Conservation (phyloP, 2,329 filamentous ascomycete genomes). For the Ciborinia camelliae region DNA sequence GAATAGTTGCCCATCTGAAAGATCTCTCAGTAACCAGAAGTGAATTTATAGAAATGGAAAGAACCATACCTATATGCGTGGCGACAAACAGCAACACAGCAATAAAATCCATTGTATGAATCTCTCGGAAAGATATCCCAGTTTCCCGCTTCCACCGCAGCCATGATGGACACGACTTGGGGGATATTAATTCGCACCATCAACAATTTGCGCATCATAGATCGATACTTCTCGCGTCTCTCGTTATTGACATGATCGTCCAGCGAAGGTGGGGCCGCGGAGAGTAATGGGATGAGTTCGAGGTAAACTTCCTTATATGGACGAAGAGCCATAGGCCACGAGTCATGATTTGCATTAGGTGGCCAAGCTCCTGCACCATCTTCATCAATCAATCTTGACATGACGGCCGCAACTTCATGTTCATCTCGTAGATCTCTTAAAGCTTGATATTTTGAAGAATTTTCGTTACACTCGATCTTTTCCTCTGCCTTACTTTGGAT, state of each 20-base stretch:
- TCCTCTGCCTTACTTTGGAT: not conserved
- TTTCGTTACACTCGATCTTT: constrained; percentile 6
- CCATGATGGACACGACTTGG: constrained; percentile 1
- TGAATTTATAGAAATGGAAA: not conserved
- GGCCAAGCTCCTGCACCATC: constrained; percentile 19
- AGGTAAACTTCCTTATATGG: constrained; percentile 9
- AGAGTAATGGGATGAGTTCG: constrained; percentile 10
- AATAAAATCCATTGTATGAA: constrained; percentile 17
- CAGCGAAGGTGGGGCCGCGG: not conserved
- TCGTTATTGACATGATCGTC: constrained; percentile 6
- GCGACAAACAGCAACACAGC: constrained; percentile 13
- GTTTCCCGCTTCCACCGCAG: not conserved
- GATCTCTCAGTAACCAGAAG: not conserved
- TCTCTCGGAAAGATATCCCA: constrained; percentile 7
- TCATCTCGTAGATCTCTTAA: not conserved
- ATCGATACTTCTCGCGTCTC: constrained; percentile 5
- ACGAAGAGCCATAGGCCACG: constrained; percentile 7
- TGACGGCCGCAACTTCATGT: constrained; percentile 5
- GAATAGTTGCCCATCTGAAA: constrained; percentile 14
- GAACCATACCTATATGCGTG: constrained; percentile 13
- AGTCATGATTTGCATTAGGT: constrained; percentile 10
- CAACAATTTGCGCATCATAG: constrained; percentile 1
- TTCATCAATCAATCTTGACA: constrained; percentile 6
- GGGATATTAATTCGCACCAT: not conserved
- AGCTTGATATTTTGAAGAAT: constrained; percentile 9